Percentiles rank a stretch among this genome's conserved stretches.
These are phyloP conservation scores for Pyrus hybrid DNA, from an alignment of 331 rosid species.

Conservation along the genomic window DNA sequence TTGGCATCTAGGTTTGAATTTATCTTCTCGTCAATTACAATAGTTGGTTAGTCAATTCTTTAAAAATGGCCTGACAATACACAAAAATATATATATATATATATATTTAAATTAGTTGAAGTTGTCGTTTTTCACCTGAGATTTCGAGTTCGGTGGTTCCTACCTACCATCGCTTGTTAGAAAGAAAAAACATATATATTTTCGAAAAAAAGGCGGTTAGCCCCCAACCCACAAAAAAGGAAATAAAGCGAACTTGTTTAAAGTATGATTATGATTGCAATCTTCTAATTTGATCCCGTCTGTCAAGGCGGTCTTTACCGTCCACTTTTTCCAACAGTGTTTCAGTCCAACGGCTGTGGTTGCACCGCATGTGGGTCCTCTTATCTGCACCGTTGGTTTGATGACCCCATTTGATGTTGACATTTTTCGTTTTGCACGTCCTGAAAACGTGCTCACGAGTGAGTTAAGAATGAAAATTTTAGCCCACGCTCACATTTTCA, in stretches of 20 bases:
- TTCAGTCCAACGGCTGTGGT: not conserved
- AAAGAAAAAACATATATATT: too few relatives aligned
- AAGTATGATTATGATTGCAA: not conserved
- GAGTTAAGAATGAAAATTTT: not conserved
- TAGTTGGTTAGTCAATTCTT: too few relatives aligned
- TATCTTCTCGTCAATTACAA: too few relatives aligned
- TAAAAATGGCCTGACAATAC: too few relatives aligned
- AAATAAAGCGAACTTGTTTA: not conserved
- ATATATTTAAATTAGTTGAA: too few relatives aligned
- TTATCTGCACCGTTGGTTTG: not conserved
- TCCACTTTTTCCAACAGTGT: not conserved
- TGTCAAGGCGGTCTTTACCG: slow-evolving; percentile 3
- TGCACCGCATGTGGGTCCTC: slow-evolving; percentile 5
- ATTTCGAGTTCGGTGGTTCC: too few relatives aligned
- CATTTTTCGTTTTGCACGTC: not conserved
- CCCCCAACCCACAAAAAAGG: not conserved
- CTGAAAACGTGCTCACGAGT: slow-evolving; percentile 5
- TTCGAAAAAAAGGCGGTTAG: not conserved
- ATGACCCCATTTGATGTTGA: not conserved
- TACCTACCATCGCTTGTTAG: too few relatives aligned
- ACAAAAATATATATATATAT: too few relatives aligned
- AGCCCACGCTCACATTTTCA: not conserved
- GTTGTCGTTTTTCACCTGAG: too few relatives aligned
- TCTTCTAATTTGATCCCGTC: not conserved
- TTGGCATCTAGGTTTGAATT: accelerated